These are phyloP conservation scores for Dendrocalamus sinicus DNA, from an alignment of 176 grass and related monocot genomes.

Conservation along the genomic window DNA sequence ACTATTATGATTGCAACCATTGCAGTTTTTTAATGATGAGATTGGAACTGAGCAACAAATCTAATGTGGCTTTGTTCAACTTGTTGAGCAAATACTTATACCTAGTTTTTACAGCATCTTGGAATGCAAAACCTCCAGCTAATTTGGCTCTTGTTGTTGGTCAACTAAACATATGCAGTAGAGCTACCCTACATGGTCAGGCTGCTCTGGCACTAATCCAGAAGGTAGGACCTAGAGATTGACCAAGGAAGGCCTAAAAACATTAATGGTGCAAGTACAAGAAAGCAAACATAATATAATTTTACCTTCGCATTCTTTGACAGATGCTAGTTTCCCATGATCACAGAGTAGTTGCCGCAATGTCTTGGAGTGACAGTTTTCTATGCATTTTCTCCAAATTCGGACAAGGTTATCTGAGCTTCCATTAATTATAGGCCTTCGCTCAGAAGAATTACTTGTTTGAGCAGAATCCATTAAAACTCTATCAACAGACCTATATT, in stretches of 20 bases:
- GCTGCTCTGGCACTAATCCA: conserved; percentile 11
- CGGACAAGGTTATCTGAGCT: conserved; percentile 63
- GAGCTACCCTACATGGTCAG: neutral
- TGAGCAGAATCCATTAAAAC: conserved; percentile 51
- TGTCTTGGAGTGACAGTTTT: conserved; percentile 86
- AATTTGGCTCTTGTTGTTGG: neutral
- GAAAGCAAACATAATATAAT: conserved; percentile 13
- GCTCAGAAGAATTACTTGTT: conserved; percentile 55
- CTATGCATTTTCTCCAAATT: conserved; percentile 84
- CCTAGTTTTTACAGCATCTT: neutral
- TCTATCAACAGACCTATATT: conserved; percentile 66
- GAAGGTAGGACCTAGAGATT: neutral
- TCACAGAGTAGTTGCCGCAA: conserved; percentile 74
- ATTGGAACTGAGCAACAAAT: conserved; percentile 3
- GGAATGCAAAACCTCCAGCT: neutral
- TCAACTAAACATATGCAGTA: conserved; percentile 2
- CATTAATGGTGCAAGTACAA: conserved; percentile 24
- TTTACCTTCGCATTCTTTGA: conserved; percentile 75
- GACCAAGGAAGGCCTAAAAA: conserved; percentile 5
- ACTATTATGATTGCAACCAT: neutral
- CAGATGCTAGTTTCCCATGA: conserved; percentile 74
- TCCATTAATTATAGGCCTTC: conserved; percentile 41
- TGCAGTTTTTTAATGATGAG: conserved; percentile 18
- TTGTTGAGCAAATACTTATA: neutral
- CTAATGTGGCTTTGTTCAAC: neutral